These are phyloP conservation scores for Cercospora citrullina DNA, from an alignment of 2,329 filamentous ascomycete species.

Conservation along the genomic window DNA sequence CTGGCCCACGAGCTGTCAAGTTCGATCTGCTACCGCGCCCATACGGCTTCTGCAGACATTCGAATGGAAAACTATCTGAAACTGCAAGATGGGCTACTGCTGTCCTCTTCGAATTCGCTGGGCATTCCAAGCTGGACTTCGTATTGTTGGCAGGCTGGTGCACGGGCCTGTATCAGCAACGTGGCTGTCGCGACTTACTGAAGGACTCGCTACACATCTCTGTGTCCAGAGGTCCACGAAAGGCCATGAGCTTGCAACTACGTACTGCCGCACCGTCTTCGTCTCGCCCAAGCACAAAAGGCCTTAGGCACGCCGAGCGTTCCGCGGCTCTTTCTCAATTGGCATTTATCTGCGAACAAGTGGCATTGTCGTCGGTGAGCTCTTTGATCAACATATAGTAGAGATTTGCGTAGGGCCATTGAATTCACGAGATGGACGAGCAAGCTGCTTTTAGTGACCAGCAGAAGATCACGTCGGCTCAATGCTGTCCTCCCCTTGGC, in stretches of 20 bases:
- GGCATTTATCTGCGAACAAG: neutral
- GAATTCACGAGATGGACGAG: too few relatives aligned
- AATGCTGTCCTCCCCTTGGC: neutral
- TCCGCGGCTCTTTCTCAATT: neutral
- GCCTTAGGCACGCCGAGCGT: neutral
- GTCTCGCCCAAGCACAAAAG: neutral
- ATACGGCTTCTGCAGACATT: neutral
- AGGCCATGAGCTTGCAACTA: constrained; percentile 35
- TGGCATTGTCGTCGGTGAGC: neutral
- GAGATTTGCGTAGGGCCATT: neutral
- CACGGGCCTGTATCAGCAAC: constrained; percentile 47
- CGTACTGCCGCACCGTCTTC: constrained; percentile 36
- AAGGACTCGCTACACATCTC: constrained; percentile 40
- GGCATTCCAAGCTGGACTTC: neutral
- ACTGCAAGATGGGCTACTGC: neutral
- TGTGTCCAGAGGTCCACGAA: constrained; percentile 36
- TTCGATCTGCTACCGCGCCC: neutral
- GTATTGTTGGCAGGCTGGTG: neutral
- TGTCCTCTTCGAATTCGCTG: neutral
- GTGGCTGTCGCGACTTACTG: constrained; percentile 46
- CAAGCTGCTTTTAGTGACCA: neutral
- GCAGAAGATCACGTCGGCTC: neutral
- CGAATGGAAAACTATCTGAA: neutral
- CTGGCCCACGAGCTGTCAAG: neutral
- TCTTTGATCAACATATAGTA: neutral